These are phyloP conservation scores for Fusarium piperis DNA, from an alignment of 2,329 filamentous ascomycete genomes.

Conservation along the genomic window DNA sequence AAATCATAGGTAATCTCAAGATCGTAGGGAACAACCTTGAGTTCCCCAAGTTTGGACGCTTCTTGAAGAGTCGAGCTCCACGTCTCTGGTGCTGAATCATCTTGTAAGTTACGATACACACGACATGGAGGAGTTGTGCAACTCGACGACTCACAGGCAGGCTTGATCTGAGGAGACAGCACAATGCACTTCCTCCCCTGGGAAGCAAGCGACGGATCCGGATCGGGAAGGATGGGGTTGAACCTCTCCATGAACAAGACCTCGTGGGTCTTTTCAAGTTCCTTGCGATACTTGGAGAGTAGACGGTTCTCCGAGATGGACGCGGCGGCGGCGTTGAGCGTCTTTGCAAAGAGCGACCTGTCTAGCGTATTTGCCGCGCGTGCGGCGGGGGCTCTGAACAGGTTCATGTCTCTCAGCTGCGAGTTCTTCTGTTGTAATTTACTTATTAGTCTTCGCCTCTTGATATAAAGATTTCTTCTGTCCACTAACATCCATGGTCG, in stretches of 20 bases:
- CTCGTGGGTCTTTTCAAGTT: constrained; percentile 72
- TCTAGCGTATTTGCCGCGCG: constrained; percentile 84
- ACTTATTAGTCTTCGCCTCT: constrained; percentile 1
- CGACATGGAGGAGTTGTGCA: neutral
- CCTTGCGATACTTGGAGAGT: constrained; percentile 76
- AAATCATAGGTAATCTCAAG: constrained; percentile 83
- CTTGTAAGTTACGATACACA: constrained; percentile 6
- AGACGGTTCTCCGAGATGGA: constrained; percentile 78
- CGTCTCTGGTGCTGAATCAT: constrained; percentile 64
- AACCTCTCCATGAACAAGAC: constrained; percentile 72
- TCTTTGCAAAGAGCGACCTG: constrained; percentile 82
- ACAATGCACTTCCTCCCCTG: constrained; percentile 71
- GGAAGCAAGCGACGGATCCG: constrained; percentile 61
- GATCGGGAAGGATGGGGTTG: constrained; percentile 70
- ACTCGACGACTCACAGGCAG: constrained; percentile 54
- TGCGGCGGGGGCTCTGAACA: constrained; percentile 81
- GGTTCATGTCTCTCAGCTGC: constrained; percentile 57
- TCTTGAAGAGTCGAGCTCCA: constrained; percentile 78
- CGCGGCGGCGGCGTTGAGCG: constrained; percentile 79
- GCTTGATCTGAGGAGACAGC: constrained; percentile 65
- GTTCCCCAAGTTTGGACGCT: constrained; percentile 72
- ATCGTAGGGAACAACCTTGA: constrained; percentile 79
- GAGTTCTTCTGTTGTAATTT: constrained; percentile 38
- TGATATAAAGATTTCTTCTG: neutral
- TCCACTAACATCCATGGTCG: constrained; percentile 48